phyloP scores from a whole-genome alignment of 1,284 basidiomycete genomes.

The Pascua sp. region DNA sequence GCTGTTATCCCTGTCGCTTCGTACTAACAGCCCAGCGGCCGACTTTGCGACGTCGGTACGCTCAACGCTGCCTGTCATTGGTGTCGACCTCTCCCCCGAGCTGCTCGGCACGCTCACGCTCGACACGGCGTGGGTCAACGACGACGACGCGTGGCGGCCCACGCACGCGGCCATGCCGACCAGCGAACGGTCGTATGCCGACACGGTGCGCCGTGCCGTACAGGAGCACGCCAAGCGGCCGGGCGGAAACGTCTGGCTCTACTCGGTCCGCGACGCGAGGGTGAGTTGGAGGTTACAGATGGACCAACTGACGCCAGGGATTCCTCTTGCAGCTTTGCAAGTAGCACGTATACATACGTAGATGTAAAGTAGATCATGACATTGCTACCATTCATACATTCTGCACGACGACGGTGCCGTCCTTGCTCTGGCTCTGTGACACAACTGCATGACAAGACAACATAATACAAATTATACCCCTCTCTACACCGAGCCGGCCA shows the following conservation, averaged over 20 bases:
- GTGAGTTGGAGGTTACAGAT: too few relatives aligned
- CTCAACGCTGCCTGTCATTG: slow-evolving; percentile 40
- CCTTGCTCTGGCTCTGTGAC: too few relatives aligned
- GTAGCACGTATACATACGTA: background rate
- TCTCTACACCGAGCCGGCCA: background rate
- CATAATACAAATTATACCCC: too few relatives aligned
- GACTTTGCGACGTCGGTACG: slow-evolving; percentile 37
- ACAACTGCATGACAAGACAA: too few relatives aligned
- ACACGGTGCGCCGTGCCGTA: slow-evolving; percentile 31
- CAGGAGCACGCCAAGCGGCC: slow-evolving; percentile 6
- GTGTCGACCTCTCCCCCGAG: slow-evolving; percentile 36
- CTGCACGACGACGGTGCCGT: background rate
- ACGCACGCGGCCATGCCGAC: slow-evolving; percentile 21
- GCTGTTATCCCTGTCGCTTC: background rate
- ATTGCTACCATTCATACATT: background rate
- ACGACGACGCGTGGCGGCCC: slow-evolving; percentile 43
- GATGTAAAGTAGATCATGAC: background rate
- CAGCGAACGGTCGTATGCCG: slow-evolving; percentile 34
- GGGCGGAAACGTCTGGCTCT: slow-evolving; percentile 55
- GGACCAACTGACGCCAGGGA: background rate
- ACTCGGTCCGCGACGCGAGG: slow-evolving; percentile 52
- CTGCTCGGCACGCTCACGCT: slow-evolving; percentile 37
- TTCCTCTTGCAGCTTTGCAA: slow-evolving; percentile 15
- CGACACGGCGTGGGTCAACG: slow-evolving; percentile 37
- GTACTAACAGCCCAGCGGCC: slow-evolving; percentile 18